A percentile compares a stretch with the other conserved stretches of the same genome.
phyloP scores from a whole-genome alignment of 176 grass and related monocot genomes.

The Raddia guianensis region DNA sequence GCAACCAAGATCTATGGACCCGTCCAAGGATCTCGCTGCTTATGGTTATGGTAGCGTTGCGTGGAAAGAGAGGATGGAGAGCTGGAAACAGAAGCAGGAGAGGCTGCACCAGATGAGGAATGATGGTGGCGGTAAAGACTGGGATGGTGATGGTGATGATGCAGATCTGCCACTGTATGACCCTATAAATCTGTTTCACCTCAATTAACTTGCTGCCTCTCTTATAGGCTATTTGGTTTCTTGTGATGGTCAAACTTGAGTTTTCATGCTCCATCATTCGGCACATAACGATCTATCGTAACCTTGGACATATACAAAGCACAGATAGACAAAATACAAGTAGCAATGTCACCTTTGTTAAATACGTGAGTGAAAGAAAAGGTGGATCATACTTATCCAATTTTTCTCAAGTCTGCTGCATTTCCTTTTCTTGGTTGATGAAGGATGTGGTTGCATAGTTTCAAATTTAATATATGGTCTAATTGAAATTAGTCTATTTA shows the following conservation, averaged over 20 bases:
- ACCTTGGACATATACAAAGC: neutral
- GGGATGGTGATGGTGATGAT: conserved; percentile 65
- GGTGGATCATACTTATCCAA: neutral
- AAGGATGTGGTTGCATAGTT: neutral
- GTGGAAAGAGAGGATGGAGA: conserved; percentile 91
- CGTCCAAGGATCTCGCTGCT: conserved; percentile 76
- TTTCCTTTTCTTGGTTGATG: neutral
- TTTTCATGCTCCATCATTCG: neutral
- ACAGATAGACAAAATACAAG: neutral
- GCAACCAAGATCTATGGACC: conserved; percentile 84
- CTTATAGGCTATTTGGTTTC: neutral
- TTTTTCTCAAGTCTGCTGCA: neutral
- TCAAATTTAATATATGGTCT: neutral
- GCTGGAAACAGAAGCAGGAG: conserved; percentile 91
- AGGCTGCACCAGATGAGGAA: conserved; percentile 59
- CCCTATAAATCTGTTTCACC: conserved; percentile 5
- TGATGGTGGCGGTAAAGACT: conserved; percentile 56
- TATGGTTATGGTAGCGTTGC: conserved; percentile 86
- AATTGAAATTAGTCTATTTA: neutral
- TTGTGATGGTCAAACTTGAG: neutral
- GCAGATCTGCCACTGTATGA: conserved; percentile 79
- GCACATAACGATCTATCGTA: neutral
- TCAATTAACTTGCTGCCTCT: neutral
- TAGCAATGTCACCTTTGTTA: neutral
- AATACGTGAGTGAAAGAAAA: neutral